Evolutionary conservation across 108 stramenopile species (phyloP).

Genomic region (Nitzschia palea): DNA sequence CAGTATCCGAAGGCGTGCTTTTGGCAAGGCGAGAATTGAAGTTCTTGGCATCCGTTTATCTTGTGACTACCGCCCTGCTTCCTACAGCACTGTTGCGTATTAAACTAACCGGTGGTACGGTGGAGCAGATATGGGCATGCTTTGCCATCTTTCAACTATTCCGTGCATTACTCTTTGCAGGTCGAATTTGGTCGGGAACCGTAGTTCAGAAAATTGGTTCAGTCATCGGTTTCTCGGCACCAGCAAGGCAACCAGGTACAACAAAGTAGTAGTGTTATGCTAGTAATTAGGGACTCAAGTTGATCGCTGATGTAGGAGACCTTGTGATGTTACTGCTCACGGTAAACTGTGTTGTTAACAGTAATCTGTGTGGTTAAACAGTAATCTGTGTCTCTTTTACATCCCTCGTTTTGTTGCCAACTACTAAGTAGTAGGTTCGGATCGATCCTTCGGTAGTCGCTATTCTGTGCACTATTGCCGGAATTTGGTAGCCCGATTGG

Average conservation of each 20-base stretch:
- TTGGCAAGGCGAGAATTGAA: slow-evolving; percentile 74
- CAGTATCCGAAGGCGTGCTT: slow-evolving; percentile 81
- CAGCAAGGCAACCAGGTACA: neutral
- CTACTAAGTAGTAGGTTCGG: too few species aligned
- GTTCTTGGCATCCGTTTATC: slow-evolving; percentile 72
- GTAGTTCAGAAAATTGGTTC: neutral
- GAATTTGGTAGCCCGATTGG: too few species aligned
- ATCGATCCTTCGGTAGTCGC: too few species aligned
- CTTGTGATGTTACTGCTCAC: too few species aligned
- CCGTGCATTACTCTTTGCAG: slow-evolving; percentile 72
- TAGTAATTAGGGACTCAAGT: too few species aligned
- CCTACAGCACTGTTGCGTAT: slow-evolving; percentile 69
- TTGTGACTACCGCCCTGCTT: slow-evolving; percentile 72
- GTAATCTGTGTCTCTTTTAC: too few species aligned
- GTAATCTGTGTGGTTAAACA: too few species aligned
- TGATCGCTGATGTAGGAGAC: too few species aligned
- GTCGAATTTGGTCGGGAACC: slow-evolving; percentile 57
- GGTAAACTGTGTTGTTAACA: too few species aligned
- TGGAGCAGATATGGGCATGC: slow-evolving; percentile 77
- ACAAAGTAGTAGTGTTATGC: too few species aligned
- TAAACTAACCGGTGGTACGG: slow-evolving; percentile 59
- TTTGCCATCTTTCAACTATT: slow-evolving; percentile 86
- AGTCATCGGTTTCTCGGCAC: neutral
- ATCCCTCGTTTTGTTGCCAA: too few species aligned
- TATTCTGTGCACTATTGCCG: too few species aligned